Evolutionary conservation across 768 basidiomycete genomes (phyloP).

Genomic region (Tulasnella sp.): DNA sequence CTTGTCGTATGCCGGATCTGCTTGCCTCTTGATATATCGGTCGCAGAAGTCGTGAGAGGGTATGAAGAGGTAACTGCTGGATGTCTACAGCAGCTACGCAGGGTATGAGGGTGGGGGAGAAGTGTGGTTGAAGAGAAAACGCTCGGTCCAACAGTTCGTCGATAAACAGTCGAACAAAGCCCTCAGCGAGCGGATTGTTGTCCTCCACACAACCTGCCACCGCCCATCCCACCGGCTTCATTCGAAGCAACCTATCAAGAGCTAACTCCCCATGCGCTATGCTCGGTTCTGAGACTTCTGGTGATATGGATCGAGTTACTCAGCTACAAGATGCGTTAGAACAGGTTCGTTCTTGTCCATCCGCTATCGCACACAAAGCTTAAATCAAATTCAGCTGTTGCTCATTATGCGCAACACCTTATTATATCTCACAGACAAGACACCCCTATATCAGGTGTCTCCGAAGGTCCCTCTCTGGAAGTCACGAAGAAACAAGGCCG

Average conservation of each 20-base stretch:
- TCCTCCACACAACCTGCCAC: not conserved
- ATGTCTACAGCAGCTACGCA: not conserved
- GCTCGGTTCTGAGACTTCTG: conserved; percentile 15
- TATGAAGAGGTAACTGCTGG: not conserved
- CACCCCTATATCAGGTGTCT: conserved; percentile 70
- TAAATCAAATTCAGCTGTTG: conserved; percentile 44
- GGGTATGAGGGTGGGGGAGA: not conserved
- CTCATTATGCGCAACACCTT: conserved; percentile 80
- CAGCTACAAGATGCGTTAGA: conserved; percentile 93
- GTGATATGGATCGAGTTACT: conserved; percentile 86
- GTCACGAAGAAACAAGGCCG: conserved; percentile 54
- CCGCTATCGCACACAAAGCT: not conserved
- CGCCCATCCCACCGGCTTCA: not conserved
- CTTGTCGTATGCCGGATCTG: not conserved
- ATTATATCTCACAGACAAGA: conserved; percentile 62
- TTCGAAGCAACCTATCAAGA: not conserved
- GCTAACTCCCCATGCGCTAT: conserved; percentile 8
- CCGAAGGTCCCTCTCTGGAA: conserved; percentile 77
- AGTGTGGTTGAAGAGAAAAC: conserved; percentile 11
- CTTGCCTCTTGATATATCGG: not conserved
- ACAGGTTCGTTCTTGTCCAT: conserved; percentile 36
- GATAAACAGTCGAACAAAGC: not conserved
- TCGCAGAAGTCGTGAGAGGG: not conserved
- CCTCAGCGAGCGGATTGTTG: not conserved
- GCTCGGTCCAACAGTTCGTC: not conserved